A percentile compares a stretch with the other conserved stretches of the same genome.
These are phyloP conservation scores for Leucocoprinus birnbaumii DNA, from an alignment of 768 basidiomycete genomes.

Conservation along the genomic window DNA sequence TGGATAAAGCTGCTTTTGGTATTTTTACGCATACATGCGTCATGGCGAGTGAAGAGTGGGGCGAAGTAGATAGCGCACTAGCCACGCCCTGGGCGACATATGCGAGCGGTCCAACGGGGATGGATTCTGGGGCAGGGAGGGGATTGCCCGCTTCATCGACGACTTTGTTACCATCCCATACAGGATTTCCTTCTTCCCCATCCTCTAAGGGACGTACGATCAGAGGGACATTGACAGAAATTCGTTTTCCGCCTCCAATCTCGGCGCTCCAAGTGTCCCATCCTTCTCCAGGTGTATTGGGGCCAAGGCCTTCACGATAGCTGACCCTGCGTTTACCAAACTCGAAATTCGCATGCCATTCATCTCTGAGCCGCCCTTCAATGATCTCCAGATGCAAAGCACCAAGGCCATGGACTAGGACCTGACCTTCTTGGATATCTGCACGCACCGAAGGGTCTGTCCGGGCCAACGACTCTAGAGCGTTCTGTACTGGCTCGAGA, in stretches of 20 bases:
- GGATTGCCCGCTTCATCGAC: slow-evolving; percentile 49
- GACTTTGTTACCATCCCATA: slow-evolving; percentile 79
- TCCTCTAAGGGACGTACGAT: slow-evolving; percentile 50
- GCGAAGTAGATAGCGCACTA: slow-evolving; percentile 73
- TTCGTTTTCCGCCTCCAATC: slow-evolving; percentile 48
- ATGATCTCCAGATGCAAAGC: slow-evolving; percentile 88
- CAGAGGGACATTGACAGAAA: slow-evolving; percentile 51
- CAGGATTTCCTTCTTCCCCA: slow-evolving; percentile 58
- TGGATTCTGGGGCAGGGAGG: slow-evolving; percentile 49
- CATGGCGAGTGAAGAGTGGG: slow-evolving; percentile 70
- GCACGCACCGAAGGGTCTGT: slow-evolving; percentile 88
- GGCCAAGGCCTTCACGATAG: slow-evolving; percentile 65
- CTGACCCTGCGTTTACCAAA: slow-evolving; percentile 76
- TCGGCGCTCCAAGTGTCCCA: slow-evolving; percentile 61
- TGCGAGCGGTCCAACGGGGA: slow-evolving; percentile 43
- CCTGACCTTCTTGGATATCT: slow-evolving; percentile 79
- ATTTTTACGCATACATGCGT: slow-evolving; percentile 63
- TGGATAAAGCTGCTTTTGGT: slow-evolving; percentile 39
- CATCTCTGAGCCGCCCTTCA: slow-evolving; percentile 74
- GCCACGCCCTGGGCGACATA: slow-evolving; percentile 68
- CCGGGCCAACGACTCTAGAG: slow-evolving; percentile 67
- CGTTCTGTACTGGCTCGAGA: slow-evolving; percentile 72
- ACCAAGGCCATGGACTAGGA: slow-evolving; percentile 81
- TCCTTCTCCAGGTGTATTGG: slow-evolving; percentile 23
- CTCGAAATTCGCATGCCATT: slow-evolving; percentile 78